Conservation (phyloP, 2,329 filamentous ascomycete species). For the Trichoderma asperellum region DNA sequence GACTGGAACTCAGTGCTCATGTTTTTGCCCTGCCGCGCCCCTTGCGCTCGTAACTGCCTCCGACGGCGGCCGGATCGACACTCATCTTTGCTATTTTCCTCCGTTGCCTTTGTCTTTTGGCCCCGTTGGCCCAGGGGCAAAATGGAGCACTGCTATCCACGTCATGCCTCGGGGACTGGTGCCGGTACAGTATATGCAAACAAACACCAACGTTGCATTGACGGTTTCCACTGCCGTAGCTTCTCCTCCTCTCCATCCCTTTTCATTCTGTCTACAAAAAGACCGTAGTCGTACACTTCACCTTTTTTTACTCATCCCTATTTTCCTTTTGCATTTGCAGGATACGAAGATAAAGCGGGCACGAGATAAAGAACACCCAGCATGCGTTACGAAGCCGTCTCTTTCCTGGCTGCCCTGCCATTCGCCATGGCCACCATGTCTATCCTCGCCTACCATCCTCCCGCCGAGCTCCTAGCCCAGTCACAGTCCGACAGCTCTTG, state of each 20-base stretch:
- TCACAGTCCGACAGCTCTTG: slow-evolving; percentile 39
- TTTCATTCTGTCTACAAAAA: neutral
- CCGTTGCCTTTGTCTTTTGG: neutral
- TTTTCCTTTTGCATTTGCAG: neutral
- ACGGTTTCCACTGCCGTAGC: slow-evolving; percentile 2
- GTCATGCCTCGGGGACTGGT: slow-evolving; percentile 13
- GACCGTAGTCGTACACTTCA: neutral
- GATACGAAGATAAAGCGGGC: neutral
- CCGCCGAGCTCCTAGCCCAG: slow-evolving; percentile 34
- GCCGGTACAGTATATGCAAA: slow-evolving; percentile 1
- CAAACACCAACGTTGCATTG: slow-evolving; percentile 15
- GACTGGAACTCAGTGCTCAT: neutral
- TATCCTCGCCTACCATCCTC: slow-evolving; percentile 35
- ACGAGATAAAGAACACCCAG: neutral
- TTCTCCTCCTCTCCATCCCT: slow-evolving; percentile 7
- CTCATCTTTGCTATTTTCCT: neutral
- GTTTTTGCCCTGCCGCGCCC: neutral
- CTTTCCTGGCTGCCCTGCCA: slow-evolving; percentile 27
- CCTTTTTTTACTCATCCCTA: neutral
- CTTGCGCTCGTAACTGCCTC: slow-evolving; percentile 10
- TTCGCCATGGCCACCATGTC: slow-evolving; percentile 35
- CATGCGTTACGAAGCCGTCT: slow-evolving; percentile 16
- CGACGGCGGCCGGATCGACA: slow-evolving; percentile 22
- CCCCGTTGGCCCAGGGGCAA: slow-evolving; percentile 19
- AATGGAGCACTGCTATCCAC: slow-evolving; percentile 16